Evolutionary conservation across 2,329 filamentous ascomycete genomes (phyloP).

Genomic region (Colletotrichum filicis): DNA sequence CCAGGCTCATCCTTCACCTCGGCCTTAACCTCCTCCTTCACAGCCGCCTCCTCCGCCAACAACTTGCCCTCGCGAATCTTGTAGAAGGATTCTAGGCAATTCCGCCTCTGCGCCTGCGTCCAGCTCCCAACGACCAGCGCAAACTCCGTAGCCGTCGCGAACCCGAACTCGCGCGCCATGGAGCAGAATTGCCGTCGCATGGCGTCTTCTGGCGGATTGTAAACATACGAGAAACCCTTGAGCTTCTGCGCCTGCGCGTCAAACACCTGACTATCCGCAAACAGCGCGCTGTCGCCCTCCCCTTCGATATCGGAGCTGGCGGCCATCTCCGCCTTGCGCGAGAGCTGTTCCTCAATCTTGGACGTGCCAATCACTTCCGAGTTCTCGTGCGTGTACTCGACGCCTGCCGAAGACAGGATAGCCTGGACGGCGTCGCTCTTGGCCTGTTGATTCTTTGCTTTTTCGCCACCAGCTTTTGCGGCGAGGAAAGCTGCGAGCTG

Average conservation of each 20-base stretch:
- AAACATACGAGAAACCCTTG: slow-evolving; percentile 51
- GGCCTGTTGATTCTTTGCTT: slow-evolving; percentile 53
- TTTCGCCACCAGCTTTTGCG: slow-evolving; percentile 54
- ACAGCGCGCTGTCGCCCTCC: slow-evolving; percentile 66
- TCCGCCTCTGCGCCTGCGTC: slow-evolving; percentile 84
- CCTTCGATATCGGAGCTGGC: slow-evolving; percentile 56
- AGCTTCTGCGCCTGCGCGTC: slow-evolving; percentile 22
- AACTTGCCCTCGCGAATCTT: slow-evolving; percentile 68
- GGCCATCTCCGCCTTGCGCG: slow-evolving; percentile 76
- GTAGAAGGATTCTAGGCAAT: slow-evolving; percentile 87
- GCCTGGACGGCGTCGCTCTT: slow-evolving; percentile 84
- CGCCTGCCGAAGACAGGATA: slow-evolving; percentile 87
- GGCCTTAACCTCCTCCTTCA: slow-evolving; percentile 23
- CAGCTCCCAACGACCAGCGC: slow-evolving; percentile 90
- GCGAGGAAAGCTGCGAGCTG: slow-evolving; percentile 61
- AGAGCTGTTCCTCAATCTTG: slow-evolving; percentile 89
- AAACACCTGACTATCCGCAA: slow-evolving; percentile 60
- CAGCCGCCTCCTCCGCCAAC: slow-evolving; percentile 39
- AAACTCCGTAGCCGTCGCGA: slow-evolving; percentile 82
- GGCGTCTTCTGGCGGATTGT: slow-evolving; percentile 80
- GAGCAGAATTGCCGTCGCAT: slow-evolving; percentile 87
- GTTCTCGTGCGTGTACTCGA: slow-evolving; percentile 97
- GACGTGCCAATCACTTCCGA: slow-evolving; percentile 93
- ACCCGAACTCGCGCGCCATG: slow-evolving; percentile 86
- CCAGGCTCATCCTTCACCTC: slow-evolving; percentile 11